Percentiles rank a stretch among this genome's conserved stretches.
Evolutionary conservation across 2,329 filamentous ascomycete species (phyloP).

Genomic region (Apiospora aurea): DNA sequence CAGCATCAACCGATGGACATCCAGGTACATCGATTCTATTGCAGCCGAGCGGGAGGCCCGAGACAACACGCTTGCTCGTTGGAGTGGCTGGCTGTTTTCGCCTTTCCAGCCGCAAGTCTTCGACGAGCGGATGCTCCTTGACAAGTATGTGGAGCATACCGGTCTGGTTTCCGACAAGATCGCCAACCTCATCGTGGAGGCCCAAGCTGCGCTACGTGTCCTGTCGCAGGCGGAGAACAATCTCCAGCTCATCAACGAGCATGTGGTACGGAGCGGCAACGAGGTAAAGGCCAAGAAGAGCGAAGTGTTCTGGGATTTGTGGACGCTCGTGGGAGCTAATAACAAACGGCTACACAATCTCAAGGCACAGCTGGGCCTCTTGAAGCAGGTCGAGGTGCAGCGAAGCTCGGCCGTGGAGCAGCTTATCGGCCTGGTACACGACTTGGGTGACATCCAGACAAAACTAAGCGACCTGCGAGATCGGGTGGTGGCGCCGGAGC

Average conservation of each 20-base stretch:
- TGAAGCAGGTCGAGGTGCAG: slow-evolving; percentile 71
- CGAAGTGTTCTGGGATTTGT: slow-evolving; percentile 72
- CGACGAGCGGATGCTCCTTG: slow-evolving; percentile 68
- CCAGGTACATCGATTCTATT: slow-evolving; percentile 71
- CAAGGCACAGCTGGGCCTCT: slow-evolving; percentile 67
- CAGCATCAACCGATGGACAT: slow-evolving; percentile 78
- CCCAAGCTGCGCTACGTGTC: slow-evolving; percentile 69
- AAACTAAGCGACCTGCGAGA: slow-evolving; percentile 76
- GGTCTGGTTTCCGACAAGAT: slow-evolving; percentile 75
- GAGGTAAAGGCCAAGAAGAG: slow-evolving; percentile 65
- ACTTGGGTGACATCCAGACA: slow-evolving; percentile 75
- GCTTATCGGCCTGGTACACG: slow-evolving; percentile 73
- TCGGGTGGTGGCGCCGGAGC: slow-evolving; percentile 70
- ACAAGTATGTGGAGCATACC: slow-evolving; percentile 80
- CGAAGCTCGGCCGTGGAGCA: slow-evolving; percentile 70
- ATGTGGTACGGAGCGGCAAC: slow-evolving; percentile 69
- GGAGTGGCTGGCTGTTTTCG: slow-evolving; percentile 56
- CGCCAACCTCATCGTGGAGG: slow-evolving; percentile 70
- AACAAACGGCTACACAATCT: slow-evolving; percentile 65
- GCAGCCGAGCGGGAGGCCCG: slow-evolving; percentile 44
- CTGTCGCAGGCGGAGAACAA: slow-evolving; percentile 74
- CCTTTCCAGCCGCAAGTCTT: slow-evolving; percentile 70
- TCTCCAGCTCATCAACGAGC: slow-evolving; percentile 72
- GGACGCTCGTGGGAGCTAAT: slow-evolving; percentile 79
- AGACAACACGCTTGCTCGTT: slow-evolving; percentile 45